These are phyloP conservation scores for Pachyrhizus erosus DNA, from an alignment of 306 rosid species.

Conservation along the genomic window DNA sequence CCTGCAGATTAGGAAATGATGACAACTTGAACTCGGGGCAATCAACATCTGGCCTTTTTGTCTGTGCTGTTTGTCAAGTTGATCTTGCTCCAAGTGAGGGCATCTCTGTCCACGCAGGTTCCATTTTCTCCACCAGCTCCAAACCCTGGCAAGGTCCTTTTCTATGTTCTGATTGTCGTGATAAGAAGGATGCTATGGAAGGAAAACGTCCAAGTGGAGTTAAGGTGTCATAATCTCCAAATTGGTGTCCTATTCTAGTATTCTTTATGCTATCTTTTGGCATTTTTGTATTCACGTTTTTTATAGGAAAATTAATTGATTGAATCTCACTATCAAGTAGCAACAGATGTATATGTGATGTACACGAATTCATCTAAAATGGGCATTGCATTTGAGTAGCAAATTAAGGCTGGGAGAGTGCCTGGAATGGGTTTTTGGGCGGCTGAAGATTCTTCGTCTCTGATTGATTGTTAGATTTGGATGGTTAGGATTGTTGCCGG, in stretches of 20 bases:
- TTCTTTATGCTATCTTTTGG: constrained; percentile 48
- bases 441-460: constrained; percentile 35
- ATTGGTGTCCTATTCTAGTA: constrained; percentile 26
- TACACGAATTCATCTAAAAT: constrained; percentile 45
- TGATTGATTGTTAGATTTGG: constrained; percentile 27
- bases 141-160: constrained; percentile 99
- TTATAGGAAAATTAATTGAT: constrained; percentile 59
- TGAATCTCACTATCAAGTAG: constrained; percentile 58
- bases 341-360: constrained; percentile 54
- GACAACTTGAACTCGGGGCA: constrained; percentile 61
- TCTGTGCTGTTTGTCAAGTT: constrained; percentile 91
- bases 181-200: constrained; percentile 98
- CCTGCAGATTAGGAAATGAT: constrained; percentile 79
- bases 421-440: constrained; percentile 44
- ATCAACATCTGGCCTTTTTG: constrained; percentile 79
- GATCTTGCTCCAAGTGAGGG: constrained; percentile 94
- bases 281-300: constrained; percentile 45
- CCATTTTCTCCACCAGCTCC: constrained; percentile 87
- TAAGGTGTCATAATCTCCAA: constrained; percentile 65
- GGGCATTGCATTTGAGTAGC: constrained; percentile 42
- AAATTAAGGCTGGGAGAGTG: constrained; percentile 20
- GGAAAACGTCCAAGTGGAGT: constrained; percentile 94
- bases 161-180: constrained; percentile 82
- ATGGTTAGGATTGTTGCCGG: constrained; percentile 40
- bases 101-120: constrained; percentile 91